Percentiles rank a stretch among this genome's conserved stretches.
Evolutionary conservation across 1,139 yeast genomes (phyloP).

Genomic region (Komagataea norvegica): DNA sequence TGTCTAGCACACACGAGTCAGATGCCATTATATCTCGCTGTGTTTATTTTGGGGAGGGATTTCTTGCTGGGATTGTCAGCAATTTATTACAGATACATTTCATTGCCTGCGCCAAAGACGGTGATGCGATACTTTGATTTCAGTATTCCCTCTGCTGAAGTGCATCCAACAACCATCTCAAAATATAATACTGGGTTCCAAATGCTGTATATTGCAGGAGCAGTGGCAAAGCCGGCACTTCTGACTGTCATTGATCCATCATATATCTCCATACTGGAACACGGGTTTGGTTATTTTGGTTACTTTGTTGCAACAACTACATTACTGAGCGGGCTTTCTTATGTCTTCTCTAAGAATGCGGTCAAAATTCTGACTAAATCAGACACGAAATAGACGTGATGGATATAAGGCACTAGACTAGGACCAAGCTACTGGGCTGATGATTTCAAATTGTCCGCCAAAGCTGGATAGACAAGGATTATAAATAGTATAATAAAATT

Average conservation of each 20-base stretch:
- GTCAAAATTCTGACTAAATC: constrained; percentile 42
- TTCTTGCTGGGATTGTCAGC: constrained; percentile 72
- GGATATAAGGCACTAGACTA: background rate
- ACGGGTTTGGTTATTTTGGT: constrained; percentile 38
- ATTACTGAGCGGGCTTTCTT: constrained; percentile 70
- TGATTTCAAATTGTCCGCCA: no score
- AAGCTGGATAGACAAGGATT: no score
- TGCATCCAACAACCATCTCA: constrained; percentile 83
- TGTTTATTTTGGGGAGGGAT: constrained; percentile 81
- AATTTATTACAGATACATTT: constrained; percentile 62
- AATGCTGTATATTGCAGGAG: constrained; percentile 80
- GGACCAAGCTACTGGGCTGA: no score
- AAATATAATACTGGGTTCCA: constrained; percentile 88
- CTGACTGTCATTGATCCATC: constrained; percentile 25
- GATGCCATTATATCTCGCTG: constrained; percentile 66
- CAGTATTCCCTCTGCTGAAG: constrained; percentile 78
- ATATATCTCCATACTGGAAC: constrained; percentile 10
- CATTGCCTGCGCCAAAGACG: constrained; percentile 76
- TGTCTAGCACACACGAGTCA: constrained; percentile 67
- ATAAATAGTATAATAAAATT: no score
- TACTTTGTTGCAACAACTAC: constrained; percentile 75
- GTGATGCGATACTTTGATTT: constrained; percentile 70
- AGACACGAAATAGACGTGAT: constrained; percentile 2
- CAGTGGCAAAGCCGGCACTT: constrained; percentile 64
- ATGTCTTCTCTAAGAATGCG: constrained; percentile 64